These are phyloP conservation scores for Fusarium sambucinum DNA, from an alignment of 2,329 filamentous ascomycete species.

Conservation along the genomic window DNA sequence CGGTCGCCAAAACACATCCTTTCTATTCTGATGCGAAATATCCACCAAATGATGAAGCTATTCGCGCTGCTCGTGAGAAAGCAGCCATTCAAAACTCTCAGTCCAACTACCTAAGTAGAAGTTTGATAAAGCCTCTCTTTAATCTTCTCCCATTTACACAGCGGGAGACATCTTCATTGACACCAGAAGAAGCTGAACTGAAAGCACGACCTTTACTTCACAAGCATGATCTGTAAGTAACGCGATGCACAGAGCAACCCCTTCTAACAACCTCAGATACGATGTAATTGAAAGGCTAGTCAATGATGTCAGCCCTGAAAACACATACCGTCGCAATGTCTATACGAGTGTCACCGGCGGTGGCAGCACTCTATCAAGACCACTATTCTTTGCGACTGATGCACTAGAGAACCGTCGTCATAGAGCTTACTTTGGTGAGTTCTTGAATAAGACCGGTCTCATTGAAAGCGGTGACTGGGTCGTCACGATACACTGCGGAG, in stretches of 20 bases:
- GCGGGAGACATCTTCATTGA: not conserved
- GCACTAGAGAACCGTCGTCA: slow-evolving; percentile 57
- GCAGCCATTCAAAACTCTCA: not conserved
- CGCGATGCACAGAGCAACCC: fast-evolving
- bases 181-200: not conserved
- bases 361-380: slow-evolving; percentile 46
- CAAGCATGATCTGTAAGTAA: slow-evolving; percentile 45
- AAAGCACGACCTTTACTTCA: slow-evolving; percentile 33
- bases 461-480: slow-evolving; percentile 55
- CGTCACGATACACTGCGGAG: slow-evolving; percentile 53
- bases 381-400: slow-evolving; percentile 58
- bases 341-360: slow-evolving; percentile 60
- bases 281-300: slow-evolving; percentile 52
- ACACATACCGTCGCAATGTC: slow-evolving; percentile 53
- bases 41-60: slow-evolving; percentile 43
- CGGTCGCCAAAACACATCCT: slow-evolving; percentile 52
- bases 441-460: slow-evolving; percentile 49
- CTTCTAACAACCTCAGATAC: slow-evolving; percentile 49
- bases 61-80: slow-evolving; percentile 20
- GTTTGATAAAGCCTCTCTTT: not conserved
- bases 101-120: not conserved
- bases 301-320: slow-evolving; percentile 50
- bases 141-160: not conserved
- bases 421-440: slow-evolving; percentile 50
- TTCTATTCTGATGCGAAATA: slow-evolving; percentile 52